Evolutionary conservation across 2,329 filamentous ascomycete species (phyloP), one percentile per base, ranked within the genome.

Genomic region (Cordyceps tenuipes): DNA sequence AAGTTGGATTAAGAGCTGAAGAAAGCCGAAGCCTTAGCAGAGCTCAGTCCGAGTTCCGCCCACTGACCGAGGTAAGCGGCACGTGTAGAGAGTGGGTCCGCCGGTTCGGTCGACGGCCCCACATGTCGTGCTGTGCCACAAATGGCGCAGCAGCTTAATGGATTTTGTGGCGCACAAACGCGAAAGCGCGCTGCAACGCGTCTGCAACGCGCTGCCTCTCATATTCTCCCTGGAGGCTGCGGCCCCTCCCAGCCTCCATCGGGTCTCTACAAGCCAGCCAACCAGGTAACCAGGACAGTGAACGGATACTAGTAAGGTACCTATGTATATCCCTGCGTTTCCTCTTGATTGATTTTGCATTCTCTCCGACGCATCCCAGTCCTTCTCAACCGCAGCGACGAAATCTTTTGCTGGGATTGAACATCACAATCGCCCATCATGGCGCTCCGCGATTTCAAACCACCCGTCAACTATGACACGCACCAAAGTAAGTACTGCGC

Each of bases 401-500:
- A 26, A 51, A 46, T 43, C 36, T 44, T 58, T 64, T 34, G 56
- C 23, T 51, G 56, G 51, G 57, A 59, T 52, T 59, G 49, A 61
- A 64, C 61, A 65, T 47, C 44, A 64, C 51, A 63, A 66, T 63
- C 57, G 58, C 63, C 66, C 69, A 76, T 64, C 66, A 97, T 97
- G 93, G 88, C 91, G 81, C 88, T 97, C 70, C 83, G 91, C 70
- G 87, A 88, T 65, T 88, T 88, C 74, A 86, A 83, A 71, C 81
- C 86, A 66, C 84, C 88, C 56, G 91, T 96, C 68, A 87, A 96
- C 73, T 99, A 99, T 77, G 83, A 86, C 69, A 85, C 86, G 69
- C 94, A 99, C 75, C 85, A 94, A 76, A 79, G 90, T 91, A 75
- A 67, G 85, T 57, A 59, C 65, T 55, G 53, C 48, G 49, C 23